phyloP scores from a whole-genome alignment of 164 flowering plant species.

The Chloranthus sessilifolius region DNA sequence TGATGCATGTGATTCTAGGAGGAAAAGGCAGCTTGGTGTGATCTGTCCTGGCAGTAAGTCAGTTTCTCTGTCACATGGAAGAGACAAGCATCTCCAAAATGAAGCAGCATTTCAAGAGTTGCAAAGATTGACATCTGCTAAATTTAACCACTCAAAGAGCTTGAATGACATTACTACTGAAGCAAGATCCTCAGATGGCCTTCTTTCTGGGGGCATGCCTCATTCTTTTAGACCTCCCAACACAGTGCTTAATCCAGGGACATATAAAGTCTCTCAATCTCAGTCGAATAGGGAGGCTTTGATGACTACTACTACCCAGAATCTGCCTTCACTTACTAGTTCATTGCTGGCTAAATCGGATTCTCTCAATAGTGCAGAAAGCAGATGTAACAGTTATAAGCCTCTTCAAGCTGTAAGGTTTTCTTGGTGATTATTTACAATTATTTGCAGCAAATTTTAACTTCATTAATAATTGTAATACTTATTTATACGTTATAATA shows the following conservation, averaged over 20 bases:
- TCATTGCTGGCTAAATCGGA: conserved; percentile 12
- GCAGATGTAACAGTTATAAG: conserved; percentile 6
- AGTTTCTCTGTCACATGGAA: conserved; percentile 4
- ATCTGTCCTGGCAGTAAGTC: conserved; percentile 11
- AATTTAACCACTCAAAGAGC: conserved; percentile 3
- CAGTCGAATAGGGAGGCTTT: conserved; percentile 10
- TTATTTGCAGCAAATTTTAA: neutral
- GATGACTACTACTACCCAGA: conserved; percentile 2
- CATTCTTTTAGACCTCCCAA: conserved; percentile 2
- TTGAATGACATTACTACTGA: conserved; percentile 7
- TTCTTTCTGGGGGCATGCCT: neutral
- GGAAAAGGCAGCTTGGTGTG: conserved; percentile 26
- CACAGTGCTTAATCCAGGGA: neutral
- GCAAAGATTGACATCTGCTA: conserved; percentile 11
- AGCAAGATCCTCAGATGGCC: conserved; percentile 8
- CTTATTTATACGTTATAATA: neutral
- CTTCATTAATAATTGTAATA: neutral
- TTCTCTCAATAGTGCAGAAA: conserved; percentile 7
- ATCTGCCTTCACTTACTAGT: conserved; percentile 10
- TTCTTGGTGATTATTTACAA: neutral
- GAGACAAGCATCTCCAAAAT: conserved; percentile 8
- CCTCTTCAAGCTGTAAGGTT: conserved; percentile 26
- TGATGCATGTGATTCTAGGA: conserved; percentile 13
- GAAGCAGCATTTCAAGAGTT: conserved; percentile 9
- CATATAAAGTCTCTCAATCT: neutral